Conservation (phyloP, 2,329 filamentous ascomycete species). For the Aureobasidium subglaciale region DNA sequence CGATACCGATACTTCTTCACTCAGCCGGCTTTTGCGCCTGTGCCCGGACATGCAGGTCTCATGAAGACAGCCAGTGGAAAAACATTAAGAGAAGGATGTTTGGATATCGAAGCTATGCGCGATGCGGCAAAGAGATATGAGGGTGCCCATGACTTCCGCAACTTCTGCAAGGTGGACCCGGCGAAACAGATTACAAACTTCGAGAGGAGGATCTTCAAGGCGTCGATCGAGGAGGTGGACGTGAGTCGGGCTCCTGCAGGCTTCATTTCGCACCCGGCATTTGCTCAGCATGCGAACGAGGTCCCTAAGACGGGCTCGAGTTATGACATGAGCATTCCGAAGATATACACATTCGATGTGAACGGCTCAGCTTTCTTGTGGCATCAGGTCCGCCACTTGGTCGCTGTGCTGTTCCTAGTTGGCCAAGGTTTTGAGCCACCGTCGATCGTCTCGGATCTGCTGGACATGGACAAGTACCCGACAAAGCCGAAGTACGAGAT, state of each 20-base stretch:
- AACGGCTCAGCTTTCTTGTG: constrained; percentile 90
- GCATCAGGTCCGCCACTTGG: constrained; percentile 96
- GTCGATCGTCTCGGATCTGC: constrained; percentile 62
- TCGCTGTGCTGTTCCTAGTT: constrained; percentile 84
- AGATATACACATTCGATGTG: constrained; percentile 82
- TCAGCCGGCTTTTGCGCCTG: constrained; percentile 74
- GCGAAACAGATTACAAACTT: constrained; percentile 86
- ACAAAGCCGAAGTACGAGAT: constrained; percentile 81
- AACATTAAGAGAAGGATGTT: constrained; percentile 56
- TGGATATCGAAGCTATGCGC: constrained; percentile 83
- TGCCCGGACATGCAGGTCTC: constrained; percentile 35
- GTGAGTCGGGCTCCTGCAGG: constrained; percentile 41
- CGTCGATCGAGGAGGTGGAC: constrained; percentile 65
- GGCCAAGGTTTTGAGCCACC: constrained; percentile 80
- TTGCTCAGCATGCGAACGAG: constrained; percentile 29
- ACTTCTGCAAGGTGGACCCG: constrained; percentile 90
- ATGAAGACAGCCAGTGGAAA: constrained; percentile 25
- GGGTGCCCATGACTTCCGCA: constrained; percentile 88
- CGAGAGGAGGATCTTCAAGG: constrained; percentile 67
- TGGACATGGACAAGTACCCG: constrained; percentile 66
- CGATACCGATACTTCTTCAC: constrained; percentile 98
- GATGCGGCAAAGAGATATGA: constrained; percentile 71
- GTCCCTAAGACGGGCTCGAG: not conserved
- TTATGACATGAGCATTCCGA: constrained; percentile 33
- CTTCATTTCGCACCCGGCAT: constrained; percentile 46